Base-by-base conservation (phyloP, 1,139 yeast species). In the Candida buenavistaensis region DNA sequence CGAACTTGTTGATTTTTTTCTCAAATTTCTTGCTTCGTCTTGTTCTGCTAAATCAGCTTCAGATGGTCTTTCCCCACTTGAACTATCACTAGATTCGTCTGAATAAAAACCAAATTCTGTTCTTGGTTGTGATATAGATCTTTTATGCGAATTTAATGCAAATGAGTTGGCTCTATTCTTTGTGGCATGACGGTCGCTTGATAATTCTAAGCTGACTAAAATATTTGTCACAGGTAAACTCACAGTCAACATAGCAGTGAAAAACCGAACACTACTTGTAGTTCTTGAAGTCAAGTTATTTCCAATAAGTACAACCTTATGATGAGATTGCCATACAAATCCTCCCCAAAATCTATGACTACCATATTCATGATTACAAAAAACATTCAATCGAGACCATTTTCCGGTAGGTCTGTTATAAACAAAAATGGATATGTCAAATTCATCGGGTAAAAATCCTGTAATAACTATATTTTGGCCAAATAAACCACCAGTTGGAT, bases 321-420 rank as follows among this genome's bases (percentile, higher is more conserved):
- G 90, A 56, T 83, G 92, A 1, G 89, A 80, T 29, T 72, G 73
- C 92, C 92, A 83, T 0, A 79, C 78, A 57, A 74, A 80, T 0
- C 85, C 79, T 40, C 78, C 80, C 77, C 85, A 77, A 37, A 81
- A 70, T 34, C 83, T 59, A 48, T 82, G 85, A 6, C 74, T 68
- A 13, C 76, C 75, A 30, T 69, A 62, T 32, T 72, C 77, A 45
- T 76, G 81, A 36, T 72, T 67, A 52, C 87, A 80, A 37, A 67
- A 68, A 2, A 74, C 62, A 44, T 77, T 80, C 16, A 83, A 54
- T 35, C 81, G 62, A 1, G 82, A 75, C 89, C 90, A 82, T 47
- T 73, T 75, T 1, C 76, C 77, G 0, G 86, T 72, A 0, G 82
- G 77, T 11, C 68, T 68, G 55, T 82, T 80, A 61, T 70, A 81